Evolutionary conservation across 495 filamentous ascomycete genomes (phyloP), one percentile per base, ranked within the genome.

Genomic region (Chlorociboria aeruginascens): DNA sequence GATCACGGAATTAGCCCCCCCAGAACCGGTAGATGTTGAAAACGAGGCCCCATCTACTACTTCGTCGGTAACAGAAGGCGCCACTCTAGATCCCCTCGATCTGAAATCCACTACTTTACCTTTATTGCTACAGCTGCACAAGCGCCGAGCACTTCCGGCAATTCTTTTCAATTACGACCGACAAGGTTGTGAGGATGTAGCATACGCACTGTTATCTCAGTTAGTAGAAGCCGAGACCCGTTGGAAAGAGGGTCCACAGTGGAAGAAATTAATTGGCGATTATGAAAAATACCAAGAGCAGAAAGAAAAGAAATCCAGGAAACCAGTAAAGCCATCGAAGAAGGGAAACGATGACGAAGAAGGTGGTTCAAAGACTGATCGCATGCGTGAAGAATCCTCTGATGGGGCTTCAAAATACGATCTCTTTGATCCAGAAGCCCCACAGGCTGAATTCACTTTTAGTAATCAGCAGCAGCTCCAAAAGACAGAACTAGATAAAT

Each of bases 151-250:
- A 2, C 68, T 90, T 6, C 85, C 85, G 0, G 83, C 81, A 0
- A 73, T 90, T 12, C 51, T 89, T 6, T 89, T 90, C 69, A 86
- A 85, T 48, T 89, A 82, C 57, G 81, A 87, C 48, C 73, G 85
- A 32, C 51, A 47, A 0, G 56, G 61, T 14, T 89, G 85, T 49
- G 82, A 88, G 61, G 52, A 54, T 2, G 69, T 85, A 11, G 70
- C 69, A 38, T 32, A 49, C 4, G 39, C 60, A 4, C 34, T 89
- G 1, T 40, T 79, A 3, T 33, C 55, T 3, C 61, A 79, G 38
- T 60, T 89, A 8, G 50, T 65, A 28, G 47, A 61, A 3, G 67
- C 73, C 0, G 85, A 89, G 56, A 40, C 53, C 0, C 37, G 41
- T 4, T 87, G 74, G 69, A 79, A 82, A 53, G 59, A 66, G 38